These are phyloP conservation scores for Colletotrichum tofieldiae DNA, from an alignment of 2,329 filamentous ascomycete species.

Conservation along the genomic window DNA sequence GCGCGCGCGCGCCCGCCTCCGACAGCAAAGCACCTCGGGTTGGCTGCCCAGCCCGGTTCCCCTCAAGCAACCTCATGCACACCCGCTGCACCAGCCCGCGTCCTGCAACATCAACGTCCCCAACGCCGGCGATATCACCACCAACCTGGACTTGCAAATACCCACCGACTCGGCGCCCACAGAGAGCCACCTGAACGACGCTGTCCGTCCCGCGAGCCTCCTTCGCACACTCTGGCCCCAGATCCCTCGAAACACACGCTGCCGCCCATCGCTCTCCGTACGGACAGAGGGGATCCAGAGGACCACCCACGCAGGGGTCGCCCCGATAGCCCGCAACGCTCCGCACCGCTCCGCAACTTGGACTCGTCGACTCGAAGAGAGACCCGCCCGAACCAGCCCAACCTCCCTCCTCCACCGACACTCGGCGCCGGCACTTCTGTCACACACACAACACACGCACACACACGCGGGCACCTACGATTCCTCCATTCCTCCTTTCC, in stretches of 20 bases:
- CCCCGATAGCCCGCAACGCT: conserved; percentile 42
- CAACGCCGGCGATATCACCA: conserved; percentile 24
- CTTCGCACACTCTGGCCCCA: neutral
- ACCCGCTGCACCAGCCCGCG: conserved; percentile 21
- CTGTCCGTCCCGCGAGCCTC: neutral
- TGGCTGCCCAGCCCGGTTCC: conserved; percentile 20
- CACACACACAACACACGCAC: conserved; percentile 17
- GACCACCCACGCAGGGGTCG: conserved; percentile 9
- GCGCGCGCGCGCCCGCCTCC: neutral
- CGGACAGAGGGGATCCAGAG: conserved; percentile 7
- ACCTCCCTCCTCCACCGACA: conserved; percentile 42
- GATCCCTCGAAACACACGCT: conserved; percentile 3
- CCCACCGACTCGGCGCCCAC: neutral
- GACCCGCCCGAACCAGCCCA: conserved; percentile 41
- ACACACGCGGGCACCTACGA: conserved; percentile 1
- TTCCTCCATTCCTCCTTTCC: neutral
- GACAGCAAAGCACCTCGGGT: neutral
- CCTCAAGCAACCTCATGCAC: conserved; percentile 33
- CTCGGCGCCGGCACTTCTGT: conserved; percentile 41
- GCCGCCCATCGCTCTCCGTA: neutral
- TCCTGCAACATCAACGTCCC: conserved; percentile 34
- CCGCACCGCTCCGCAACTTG: conserved; percentile 42
- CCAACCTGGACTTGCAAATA: conserved; percentile 10
- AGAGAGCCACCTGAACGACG: neutral
- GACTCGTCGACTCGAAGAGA: conserved; percentile 38